A percentile compares a stretch with the other conserved stretches of the same genome.
Conservation (phyloP, 176 grass and related monocot species). For the Triticum timopheevii region DNA sequence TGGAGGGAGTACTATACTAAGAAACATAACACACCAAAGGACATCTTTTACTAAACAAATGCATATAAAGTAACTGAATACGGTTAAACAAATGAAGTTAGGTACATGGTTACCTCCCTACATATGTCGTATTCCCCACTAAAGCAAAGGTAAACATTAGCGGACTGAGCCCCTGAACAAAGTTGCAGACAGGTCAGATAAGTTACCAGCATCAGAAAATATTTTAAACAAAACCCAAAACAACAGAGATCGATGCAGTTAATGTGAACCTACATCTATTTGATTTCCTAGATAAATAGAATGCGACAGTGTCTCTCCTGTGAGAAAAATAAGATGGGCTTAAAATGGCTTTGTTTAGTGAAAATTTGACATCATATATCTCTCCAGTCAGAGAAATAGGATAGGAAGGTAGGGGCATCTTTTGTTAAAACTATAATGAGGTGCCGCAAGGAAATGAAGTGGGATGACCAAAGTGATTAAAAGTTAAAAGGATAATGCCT, state of each 20-base stretch:
- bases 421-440: not conserved
- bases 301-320: not conserved
- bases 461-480: not conserved
- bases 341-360: not conserved
- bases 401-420: not conserved
- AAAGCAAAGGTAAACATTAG: constrained; percentile 96
- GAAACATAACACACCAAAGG: not conserved
- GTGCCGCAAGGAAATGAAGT: not conserved
- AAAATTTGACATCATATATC: not conserved
- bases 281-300: constrained; percentile 13
- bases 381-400: not conserved
- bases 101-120: constrained; percentile 72
- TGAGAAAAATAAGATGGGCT: not conserved
- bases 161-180: constrained; percentile 80
- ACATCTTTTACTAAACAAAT: not conserved
- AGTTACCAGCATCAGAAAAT: constrained; percentile 17
- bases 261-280: not conserved
- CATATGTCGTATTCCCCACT: constrained; percentile 83
- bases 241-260: not conserved
- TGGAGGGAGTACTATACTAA: not conserved
- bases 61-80: constrained; percentile 5
- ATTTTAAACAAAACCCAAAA: not conserved
- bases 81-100: not conserved
- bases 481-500: not conserved
- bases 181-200: constrained; percentile 31